phyloP scores from a whole-genome alignment of 805 yeast species.

The Metschnikowia orientalis region DNA sequence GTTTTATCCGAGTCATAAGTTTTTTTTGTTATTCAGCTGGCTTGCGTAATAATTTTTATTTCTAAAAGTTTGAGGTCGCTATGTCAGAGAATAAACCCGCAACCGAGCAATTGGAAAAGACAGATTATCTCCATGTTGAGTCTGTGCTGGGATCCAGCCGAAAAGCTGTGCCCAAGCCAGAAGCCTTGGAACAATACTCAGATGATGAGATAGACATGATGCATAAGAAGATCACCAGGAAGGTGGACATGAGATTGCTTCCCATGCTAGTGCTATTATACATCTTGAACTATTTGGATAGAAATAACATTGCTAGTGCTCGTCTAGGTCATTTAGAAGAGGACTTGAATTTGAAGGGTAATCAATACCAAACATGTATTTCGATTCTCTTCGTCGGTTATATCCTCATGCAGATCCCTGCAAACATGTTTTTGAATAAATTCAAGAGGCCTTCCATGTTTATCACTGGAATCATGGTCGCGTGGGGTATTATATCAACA shows the following conservation, averaged over 20 bases:
- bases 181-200: constrained; percentile 26
- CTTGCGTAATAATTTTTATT: constrained; percentile 1
- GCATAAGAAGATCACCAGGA: constrained; percentile 42
- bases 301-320: constrained; percentile 53
- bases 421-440: constrained; percentile 44
- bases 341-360: constrained; percentile 40
- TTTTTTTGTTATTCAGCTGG: constrained; percentile 2
- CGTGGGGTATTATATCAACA: constrained; percentile 48
- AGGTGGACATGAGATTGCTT: constrained; percentile 46
- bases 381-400: constrained; percentile 51
- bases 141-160: constrained; percentile 1
- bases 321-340: constrained; percentile 46
- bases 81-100: constrained; percentile 4
- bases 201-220: constrained; percentile 42
- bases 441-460: constrained; percentile 49
- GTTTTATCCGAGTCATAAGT: no score
- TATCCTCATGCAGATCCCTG: constrained; percentile 46
- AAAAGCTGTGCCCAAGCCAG: constrained; percentile 22
- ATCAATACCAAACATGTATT: constrained; percentile 47
- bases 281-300: constrained; percentile 48
- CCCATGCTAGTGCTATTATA: constrained; percentile 49
- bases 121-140: constrained; percentile 11
- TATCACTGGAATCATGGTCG: constrained; percentile 45
- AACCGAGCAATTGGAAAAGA: constrained; percentile 8
- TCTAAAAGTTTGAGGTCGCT: not conserved